These are phyloP conservation scores for Tympanopsis confertula DNA, from an alignment of 2,329 filamentous ascomycete species.

Conservation along the genomic window DNA sequence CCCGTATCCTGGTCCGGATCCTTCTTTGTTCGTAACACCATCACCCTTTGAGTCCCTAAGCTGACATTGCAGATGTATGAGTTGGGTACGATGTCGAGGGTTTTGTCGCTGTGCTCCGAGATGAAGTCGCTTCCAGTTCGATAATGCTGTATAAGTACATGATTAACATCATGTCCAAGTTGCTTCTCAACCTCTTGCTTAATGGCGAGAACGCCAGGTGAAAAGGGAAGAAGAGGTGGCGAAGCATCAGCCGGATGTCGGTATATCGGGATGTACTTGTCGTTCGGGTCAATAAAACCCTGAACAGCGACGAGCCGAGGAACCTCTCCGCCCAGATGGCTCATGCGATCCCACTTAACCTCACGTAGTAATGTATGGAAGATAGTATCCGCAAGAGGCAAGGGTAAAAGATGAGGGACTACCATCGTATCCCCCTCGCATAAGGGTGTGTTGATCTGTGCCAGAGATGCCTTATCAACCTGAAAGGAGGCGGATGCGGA, in stretches of 20 bases:
- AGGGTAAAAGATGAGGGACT: slow-evolving; percentile 56
- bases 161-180: slow-evolving; percentile 74
- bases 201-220: slow-evolving; percentile 58
- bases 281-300: slow-evolving; percentile 46
- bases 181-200: slow-evolving; percentile 56
- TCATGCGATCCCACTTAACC: slow-evolving; percentile 83
- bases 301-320: slow-evolving; percentile 86
- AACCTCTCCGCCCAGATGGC: slow-evolving; percentile 80
- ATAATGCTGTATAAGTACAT: slow-evolving; percentile 86
- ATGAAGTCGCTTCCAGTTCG: slow-evolving; percentile 84
- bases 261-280: slow-evolving; percentile 79
- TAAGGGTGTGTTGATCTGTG: slow-evolving; percentile 34
- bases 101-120: slow-evolving; percentile 94
- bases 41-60: slow-evolving; percentile 80
- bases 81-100: slow-evolving; percentile 70
- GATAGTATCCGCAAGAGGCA: slow-evolving; percentile 37
- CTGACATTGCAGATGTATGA: slow-evolving; percentile 88
- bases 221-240: slow-evolving; percentile 66
- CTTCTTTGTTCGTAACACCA: slow-evolving; percentile 80
- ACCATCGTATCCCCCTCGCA: slow-evolving; percentile 76
- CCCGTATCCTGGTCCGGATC: slow-evolving; percentile 22
- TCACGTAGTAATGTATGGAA: slow-evolving; percentile 65
- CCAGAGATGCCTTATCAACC: too few relatives aligned
- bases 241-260: slow-evolving; percentile 86
- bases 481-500: too few relatives aligned